A percentile compares a stretch with the other conserved stretches of the same genome.
Conservation (phyloP, 139 green algal species). For the Pseudopediastrum boryanum region DNA sequence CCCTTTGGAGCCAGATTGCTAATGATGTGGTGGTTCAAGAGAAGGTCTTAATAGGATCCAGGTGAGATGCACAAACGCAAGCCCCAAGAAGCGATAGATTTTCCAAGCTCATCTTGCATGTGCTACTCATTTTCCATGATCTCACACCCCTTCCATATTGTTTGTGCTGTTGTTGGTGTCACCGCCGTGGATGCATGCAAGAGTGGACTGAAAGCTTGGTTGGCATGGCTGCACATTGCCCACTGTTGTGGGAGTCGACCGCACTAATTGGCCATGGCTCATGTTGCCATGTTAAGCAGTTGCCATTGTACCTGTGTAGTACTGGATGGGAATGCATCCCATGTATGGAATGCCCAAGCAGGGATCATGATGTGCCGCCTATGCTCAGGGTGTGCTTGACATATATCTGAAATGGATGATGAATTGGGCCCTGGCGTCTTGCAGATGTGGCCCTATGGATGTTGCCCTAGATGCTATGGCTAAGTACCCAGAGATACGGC, state of each 20-base stretch:
- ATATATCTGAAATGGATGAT: not conserved
- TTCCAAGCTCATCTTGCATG: too few relatives aligned
- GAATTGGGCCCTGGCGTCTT: not conserved
- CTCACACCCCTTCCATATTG: too few relatives aligned
- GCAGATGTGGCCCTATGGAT: slow-evolving; percentile 71
- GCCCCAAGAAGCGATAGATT: too few relatives aligned
- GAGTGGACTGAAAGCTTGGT: too few relatives aligned
- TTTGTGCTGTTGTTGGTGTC: not conserved
- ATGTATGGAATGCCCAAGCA: not conserved
- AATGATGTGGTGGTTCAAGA: slow-evolving; percentile 82
- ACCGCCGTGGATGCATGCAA: not conserved
- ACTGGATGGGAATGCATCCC: not conserved
- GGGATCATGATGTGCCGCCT: not conserved
- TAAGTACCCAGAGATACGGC: slow-evolving; percentile 32
- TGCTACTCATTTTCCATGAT: too few relatives aligned
- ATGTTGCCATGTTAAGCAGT: not conserved
- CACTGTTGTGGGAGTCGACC: not conserved
- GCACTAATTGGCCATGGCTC: not conserved
- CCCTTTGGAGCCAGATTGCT: slow-evolving; percentile 57
- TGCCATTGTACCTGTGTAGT: not conserved
- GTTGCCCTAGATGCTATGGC: slow-evolving; percentile 56
- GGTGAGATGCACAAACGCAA: slow-evolving; percentile 44
- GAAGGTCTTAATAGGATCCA: slow-evolving; percentile 58
- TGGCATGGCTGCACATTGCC: not conserved
- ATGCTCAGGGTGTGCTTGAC: not conserved